These are phyloP conservation scores for Fusarium sp. DNA, from an alignment of 2,329 filamentous ascomycete genomes.

Conservation along the genomic window DNA sequence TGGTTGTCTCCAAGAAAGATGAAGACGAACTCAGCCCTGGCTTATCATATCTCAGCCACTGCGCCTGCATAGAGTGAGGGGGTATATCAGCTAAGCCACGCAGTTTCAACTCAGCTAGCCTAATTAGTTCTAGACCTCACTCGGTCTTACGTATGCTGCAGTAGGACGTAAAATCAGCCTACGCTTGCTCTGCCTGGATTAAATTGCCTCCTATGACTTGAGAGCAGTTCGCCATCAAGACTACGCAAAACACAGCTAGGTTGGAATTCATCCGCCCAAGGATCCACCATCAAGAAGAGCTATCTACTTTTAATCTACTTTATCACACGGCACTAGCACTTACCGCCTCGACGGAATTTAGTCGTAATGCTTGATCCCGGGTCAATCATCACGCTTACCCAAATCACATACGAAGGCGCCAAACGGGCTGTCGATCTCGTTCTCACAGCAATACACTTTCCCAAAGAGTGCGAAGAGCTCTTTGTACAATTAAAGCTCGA, in stretches of 20 bases:
- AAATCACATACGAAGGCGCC: background rate
- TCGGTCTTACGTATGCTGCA: background rate
- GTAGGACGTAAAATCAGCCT: background rate
- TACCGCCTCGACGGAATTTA: fast-evolving
- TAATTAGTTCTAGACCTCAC: background rate
- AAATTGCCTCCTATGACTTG: background rate
- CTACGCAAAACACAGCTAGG: too few relatives aligned
- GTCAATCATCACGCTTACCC: background rate
- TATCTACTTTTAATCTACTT: fast-evolving
- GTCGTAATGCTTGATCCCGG: background rate
- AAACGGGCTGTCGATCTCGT: background rate
- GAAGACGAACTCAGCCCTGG: background rate
- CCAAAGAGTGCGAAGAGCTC: background rate
- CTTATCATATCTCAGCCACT: background rate
- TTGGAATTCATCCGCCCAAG: too few relatives aligned
- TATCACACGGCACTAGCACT: background rate
- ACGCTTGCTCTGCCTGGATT: background rate
- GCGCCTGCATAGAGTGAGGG: background rate
- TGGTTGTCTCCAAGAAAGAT: background rate
- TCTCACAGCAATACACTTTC: background rate
- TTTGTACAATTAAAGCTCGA: background rate
- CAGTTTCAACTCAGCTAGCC: background rate
- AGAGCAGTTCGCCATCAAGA: background rate
- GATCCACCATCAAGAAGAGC: background rate
- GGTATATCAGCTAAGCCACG: background rate